phyloP scores from a whole-genome alignment of 495 filamentous ascomycete species.

The Penicillium psychrofluorescens region DNA sequence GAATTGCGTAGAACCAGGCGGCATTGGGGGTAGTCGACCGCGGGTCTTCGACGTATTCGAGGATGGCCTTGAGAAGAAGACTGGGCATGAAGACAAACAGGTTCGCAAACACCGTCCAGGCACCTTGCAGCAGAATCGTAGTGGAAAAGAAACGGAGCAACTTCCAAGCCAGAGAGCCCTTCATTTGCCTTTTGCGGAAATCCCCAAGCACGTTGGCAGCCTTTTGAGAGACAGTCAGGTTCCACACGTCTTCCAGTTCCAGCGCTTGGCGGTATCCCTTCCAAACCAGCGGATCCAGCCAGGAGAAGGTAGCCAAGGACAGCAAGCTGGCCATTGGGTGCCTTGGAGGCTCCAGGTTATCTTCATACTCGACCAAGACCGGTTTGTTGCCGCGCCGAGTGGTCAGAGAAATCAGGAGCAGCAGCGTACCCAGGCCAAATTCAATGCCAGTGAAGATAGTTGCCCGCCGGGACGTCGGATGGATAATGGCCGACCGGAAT shows the following conservation, averaged over 20 bases:
- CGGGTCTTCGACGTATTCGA: slow-evolving; percentile 88
- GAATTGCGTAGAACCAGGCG: slow-evolving; percentile 90
- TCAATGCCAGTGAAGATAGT: slow-evolving; percentile 57
- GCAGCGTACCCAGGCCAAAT: slow-evolving; percentile 65
- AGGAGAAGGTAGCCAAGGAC: slow-evolving; percentile 80
- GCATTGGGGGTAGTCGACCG: slow-evolving; percentile 73
- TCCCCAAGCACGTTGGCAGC: slow-evolving; percentile 68
- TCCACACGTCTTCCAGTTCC: slow-evolving; percentile 84
- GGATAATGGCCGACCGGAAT: slow-evolving; percentile 81
- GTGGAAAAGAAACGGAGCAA: slow-evolving; percentile 76
- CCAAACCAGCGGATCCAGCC: slow-evolving; percentile 86
- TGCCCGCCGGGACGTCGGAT: slow-evolving; percentile 51
- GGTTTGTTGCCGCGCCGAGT: slow-evolving; percentile 90
- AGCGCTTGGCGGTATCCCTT: slow-evolving; percentile 84
- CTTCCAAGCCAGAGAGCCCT: slow-evolving; percentile 70
- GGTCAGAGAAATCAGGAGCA: slow-evolving; percentile 67
- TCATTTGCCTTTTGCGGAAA: slow-evolving; percentile 83
- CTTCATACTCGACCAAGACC: slow-evolving; percentile 79
- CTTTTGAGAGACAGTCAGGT: slow-evolving; percentile 80
- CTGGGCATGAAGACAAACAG: slow-evolving; percentile 87
- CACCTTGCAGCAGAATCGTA: slow-evolving; percentile 66
- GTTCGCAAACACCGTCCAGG: slow-evolving; percentile 71
- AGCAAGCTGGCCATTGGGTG: slow-evolving; percentile 84
- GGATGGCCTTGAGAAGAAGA: slow-evolving; percentile 79
- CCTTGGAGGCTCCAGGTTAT: slow-evolving; percentile 72